phyloP scores from a whole-genome alignment of 495 filamentous ascomycete species.

The Aspergillus ostianus region DNA sequence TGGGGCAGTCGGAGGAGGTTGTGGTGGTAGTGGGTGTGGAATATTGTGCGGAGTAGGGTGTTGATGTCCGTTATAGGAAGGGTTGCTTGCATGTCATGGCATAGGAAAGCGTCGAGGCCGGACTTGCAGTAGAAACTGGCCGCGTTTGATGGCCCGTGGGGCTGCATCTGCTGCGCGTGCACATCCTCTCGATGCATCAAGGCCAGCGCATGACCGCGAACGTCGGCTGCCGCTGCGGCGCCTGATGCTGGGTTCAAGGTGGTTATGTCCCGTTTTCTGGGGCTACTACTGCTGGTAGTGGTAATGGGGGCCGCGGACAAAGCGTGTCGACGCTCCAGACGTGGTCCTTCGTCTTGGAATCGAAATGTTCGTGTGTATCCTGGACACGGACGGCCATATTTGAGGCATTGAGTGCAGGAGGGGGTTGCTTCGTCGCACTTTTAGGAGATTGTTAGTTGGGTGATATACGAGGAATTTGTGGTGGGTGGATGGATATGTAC shows the following conservation, averaged over 20 bases:
- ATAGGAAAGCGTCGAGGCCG: too few species aligned
- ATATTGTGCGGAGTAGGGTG: neutral
- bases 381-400: conserved; percentile 37
- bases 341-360: conserved; percentile 39
- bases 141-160: neutral
- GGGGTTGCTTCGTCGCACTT: conserved; percentile 38
- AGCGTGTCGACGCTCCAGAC: conserved; percentile 25
- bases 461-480: neutral
- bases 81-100: too few species aligned
- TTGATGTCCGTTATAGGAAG: neutral
- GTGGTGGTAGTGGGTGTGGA: conserved; percentile 11
- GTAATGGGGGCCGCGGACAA: neutral
- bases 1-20: neutral
- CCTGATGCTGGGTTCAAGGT: conserved; percentile 14
- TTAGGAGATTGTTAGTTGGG: neutral
- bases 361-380: conserved; percentile 36
- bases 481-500: conserved; percentile 12
- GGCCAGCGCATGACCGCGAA: conserved; percentile 27
- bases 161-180: neutral
- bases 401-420: conserved; percentile 34
- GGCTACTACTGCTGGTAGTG: too few species aligned
- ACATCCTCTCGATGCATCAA: conserved; percentile 19
- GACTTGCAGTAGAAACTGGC: too few species aligned
- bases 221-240: conserved; percentile 15
- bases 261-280: neutral